Base-by-base conservation (phyloP, 176 grass and related monocot species). In the Olyra latifolia region DNA sequence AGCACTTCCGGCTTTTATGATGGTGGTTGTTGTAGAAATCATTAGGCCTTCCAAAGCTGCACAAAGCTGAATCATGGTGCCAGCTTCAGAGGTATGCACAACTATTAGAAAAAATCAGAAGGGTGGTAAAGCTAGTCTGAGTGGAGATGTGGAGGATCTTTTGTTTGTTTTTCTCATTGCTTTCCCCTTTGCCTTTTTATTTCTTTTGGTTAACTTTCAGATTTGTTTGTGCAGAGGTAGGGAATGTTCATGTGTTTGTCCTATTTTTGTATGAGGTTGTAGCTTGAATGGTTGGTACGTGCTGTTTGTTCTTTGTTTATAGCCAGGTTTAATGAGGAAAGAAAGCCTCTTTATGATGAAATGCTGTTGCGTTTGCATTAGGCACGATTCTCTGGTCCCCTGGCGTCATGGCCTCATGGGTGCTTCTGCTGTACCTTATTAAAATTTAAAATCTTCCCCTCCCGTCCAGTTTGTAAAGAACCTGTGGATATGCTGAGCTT, bases 61-160 rank as follows among this genome's bases (percentile, higher is more conserved):
- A 76, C 82, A 20, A 56, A 63, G 77, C 44, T 72, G 71, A 77
- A 89, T 89, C 82, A 72, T 72, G 82, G 22, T 66, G 87, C 64
- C 87, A 81, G 77, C 82, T 85, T 76, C 70, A 35, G 71, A 71
- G 63, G 76, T 59, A 80, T 55, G 66, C 66, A 78, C 80, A 35
- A 46, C 41, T 57, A 46, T 30, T 72, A 71, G 45, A 75, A 4
- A 40, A 50, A 44, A 32, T 44, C 4, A 58, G 7, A 59, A 55
- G 25, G 4, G 17, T n/a, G n/a, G 24, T 71, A 27, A 41, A 42
- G 45, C 17, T 70, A 23, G 76, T 38, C 15, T 46, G 39, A 63
- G 65, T 89, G 71, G 62, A 76, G 71, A 29, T 56, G 72, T 83
- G 73, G 73, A 77, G 39, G 39, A 13, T 70, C 61, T 76, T 39